These are phyloP conservation scores for Pseudogymnoascus sp. DNA, from an alignment of 2,329 filamentous ascomycete species.

Conservation along the genomic window DNA sequence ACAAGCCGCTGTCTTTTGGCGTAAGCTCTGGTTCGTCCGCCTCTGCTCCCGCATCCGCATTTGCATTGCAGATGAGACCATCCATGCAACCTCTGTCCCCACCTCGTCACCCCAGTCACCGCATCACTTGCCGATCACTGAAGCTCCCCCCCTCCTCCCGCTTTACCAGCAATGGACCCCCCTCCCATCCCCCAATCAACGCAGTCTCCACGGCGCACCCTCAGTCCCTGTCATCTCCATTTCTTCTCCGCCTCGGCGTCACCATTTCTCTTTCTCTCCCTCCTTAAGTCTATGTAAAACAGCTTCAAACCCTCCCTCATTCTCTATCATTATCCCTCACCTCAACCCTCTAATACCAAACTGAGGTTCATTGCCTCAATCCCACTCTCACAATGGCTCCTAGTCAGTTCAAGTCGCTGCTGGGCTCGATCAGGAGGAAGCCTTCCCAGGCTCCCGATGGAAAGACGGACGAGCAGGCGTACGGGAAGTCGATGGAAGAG, in stretches of 20 bases:
- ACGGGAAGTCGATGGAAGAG: slow-evolving; percentile 23
- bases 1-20: background rate
- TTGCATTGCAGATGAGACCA: background rate
- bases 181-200: background rate
- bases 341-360: background rate
- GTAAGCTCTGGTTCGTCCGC: background rate
- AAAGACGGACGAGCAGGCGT: slow-evolving; percentile 32
- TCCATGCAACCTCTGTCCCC: background rate
- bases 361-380: background rate
- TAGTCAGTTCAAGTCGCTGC: slow-evolving; percentile 32
- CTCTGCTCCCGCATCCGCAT: background rate
- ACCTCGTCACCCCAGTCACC: background rate
- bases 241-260: background rate
- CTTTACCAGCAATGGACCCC: background rate
- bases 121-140: background rate
- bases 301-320: background rate
- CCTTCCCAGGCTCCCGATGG: slow-evolving; percentile 40
- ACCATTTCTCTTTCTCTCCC: background rate
- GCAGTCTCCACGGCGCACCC: background rate
- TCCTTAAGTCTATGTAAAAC: background rate
- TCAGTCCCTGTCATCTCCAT: background rate
- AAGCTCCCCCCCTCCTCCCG: background rate
- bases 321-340: background rate
- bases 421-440: slow-evolving; percentile 39
- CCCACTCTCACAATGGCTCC: slow-evolving; percentile 19